Base-by-base conservation (phyloP, 257 asterid species). In the Salvia splendens region DNA sequence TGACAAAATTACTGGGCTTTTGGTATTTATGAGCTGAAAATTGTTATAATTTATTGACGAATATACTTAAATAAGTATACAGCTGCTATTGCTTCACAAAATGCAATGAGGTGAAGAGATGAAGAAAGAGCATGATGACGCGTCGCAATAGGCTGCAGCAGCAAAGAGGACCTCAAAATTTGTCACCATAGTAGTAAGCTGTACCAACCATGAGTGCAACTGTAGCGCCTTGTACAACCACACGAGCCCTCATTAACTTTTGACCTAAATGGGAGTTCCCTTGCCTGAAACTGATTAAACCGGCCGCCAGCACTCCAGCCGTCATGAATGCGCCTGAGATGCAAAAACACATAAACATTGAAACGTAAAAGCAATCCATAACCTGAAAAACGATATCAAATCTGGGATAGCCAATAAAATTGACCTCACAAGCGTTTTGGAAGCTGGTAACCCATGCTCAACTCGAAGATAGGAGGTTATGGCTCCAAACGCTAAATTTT, bases 241-340 rank as follows among this genome's bases (percentile, higher is more conserved):
- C 99, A 65, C 97, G 97, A 78, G 97, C 97, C 69, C 97, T 80
- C 97, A 93, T 93, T 72, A 93, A 79, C 82, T 90, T 87, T 84
- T 93, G 99, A 55, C 97, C 97, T 79, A 90, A 68, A 6, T 75
- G 78, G 66, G 99, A 85, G 72, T 88, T 90, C 51, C 97, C 99
- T 40, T 77, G 86, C 75, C 78, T 79, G 87, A 93, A 93, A 80
- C 99, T 90, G 59, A 90, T 75, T 6, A 90, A 83, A 55, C 97
- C 99, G 14, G 96, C 99, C 6, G 91, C 81, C 0, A 94, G 96
- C 67, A 94, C 96, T 73, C 99, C 96, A 7, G 97, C 99, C 0
- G 99, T 93, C 69, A 87, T 54, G 58, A 93, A 77, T 45, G 99
- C 99, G 74, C 97, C 99, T 93, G 89, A 66, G 20, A 73, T 48